Conservation (phyloP, 192 early-diverging fungal species). For the Mycoemilia scoparia region DNA sequence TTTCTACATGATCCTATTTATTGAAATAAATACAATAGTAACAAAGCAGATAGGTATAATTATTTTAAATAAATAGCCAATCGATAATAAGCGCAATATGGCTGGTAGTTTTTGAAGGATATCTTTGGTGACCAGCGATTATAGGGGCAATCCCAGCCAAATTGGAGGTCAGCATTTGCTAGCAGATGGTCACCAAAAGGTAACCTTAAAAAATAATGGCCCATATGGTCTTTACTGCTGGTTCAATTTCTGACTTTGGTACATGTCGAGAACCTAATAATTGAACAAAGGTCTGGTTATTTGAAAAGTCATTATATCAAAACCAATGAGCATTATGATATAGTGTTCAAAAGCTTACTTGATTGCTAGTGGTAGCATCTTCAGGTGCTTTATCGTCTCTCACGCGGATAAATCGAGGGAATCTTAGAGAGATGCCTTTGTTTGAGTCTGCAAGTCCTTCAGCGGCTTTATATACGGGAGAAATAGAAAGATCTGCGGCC, state of each 20-base stretch:
- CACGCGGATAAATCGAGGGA: constrained; percentile 88
- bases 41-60: too few species aligned
- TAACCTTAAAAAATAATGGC: too few species aligned
- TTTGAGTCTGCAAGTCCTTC: constrained; percentile 59
- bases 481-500: constrained; percentile 91
- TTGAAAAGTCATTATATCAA: not conserved
- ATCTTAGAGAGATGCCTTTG: constrained; percentile 92
- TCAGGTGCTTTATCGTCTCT: constrained; percentile 91
- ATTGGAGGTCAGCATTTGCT: too few species aligned
- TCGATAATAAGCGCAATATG: too few species aligned
- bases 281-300: not conserved
- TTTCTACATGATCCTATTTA: too few species aligned
- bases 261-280: constrained; percentile 35
- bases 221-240: too few species aligned
- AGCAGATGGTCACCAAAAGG: too few species aligned
- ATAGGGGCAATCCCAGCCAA: too few species aligned
- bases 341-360: constrained; percentile 26
- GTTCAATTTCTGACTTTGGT: constrained; percentile 31
- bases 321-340: not conserved
- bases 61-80: too few species aligned
- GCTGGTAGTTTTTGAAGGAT: too few species aligned
- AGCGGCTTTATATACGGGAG: constrained; percentile 83
- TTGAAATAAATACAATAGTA: too few species aligned
- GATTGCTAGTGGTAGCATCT: constrained; percentile 75
- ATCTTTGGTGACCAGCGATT: too few species aligned